Conservation (phyloP, 176 grass and related monocot genomes). For the Oryza rufipogon region DNA sequence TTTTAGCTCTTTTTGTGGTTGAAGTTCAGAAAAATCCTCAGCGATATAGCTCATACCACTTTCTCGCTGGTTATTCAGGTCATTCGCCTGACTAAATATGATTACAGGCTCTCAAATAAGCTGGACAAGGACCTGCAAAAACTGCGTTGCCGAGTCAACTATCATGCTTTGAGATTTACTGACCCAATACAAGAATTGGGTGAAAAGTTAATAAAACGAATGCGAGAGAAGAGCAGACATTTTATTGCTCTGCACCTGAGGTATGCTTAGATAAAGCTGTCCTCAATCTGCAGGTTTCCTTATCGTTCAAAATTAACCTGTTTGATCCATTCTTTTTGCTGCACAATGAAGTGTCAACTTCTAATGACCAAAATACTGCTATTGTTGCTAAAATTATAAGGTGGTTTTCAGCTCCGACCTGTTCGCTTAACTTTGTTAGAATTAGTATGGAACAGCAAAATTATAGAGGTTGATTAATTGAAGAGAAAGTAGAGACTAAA, state of each 20-base stretch:
- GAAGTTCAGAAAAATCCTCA: conserved; percentile 8
- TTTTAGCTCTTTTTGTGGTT: neutral
- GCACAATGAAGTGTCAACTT: neutral
- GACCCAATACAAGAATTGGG: conserved; percentile 79
- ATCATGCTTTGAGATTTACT: conserved; percentile 85
- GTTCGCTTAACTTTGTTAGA: conserved; percentile 8
- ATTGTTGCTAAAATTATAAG: conserved; percentile 4
- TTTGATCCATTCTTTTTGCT: conserved; percentile 18
- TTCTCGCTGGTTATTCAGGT: conserved; percentile 62
- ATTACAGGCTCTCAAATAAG: conserved; percentile 93
- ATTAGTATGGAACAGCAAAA: neutral
- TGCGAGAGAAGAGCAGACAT: conserved; percentile 75
- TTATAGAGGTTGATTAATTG: neutral
- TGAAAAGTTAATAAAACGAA: conserved; percentile 66
- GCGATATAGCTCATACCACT: conserved; percentile 34
- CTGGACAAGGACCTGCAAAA: conserved; percentile 89
- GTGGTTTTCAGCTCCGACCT: neutral
- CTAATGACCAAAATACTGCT: neutral
- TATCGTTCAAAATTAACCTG: conserved; percentile 5
- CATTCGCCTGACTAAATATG: conserved; percentile 92
- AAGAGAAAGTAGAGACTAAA: neutral
- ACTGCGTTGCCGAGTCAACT: conserved; percentile 89
- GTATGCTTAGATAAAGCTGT: conserved; percentile 45
- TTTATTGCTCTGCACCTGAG: conserved; percentile 99
- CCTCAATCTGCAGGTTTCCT: conserved; percentile 23